These are phyloP conservation scores for Pecoramyces ruminantium DNA, from an alignment of 192 early-diverging fungal species.

Conservation along the genomic window DNA sequence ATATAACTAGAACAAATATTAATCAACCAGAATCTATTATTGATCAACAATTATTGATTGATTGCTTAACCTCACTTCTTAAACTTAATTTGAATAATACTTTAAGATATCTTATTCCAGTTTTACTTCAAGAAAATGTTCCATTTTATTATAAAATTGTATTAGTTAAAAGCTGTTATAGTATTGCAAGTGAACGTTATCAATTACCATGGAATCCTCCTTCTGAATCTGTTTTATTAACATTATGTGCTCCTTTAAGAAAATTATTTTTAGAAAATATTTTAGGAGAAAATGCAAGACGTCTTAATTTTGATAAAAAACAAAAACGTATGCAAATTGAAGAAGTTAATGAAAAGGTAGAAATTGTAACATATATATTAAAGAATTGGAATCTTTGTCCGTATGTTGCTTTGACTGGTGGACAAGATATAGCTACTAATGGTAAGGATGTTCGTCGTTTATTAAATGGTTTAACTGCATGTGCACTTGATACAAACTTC, in stretches of 20 bases:
- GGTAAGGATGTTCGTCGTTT: constrained; percentile 57
- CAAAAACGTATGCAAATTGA: constrained; percentile 13
- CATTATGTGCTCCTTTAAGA: constrained; percentile 39
- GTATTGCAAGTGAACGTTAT: constrained; percentile 39
- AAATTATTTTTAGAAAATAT: constrained; percentile 41
- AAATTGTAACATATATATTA: constrained; percentile 62
- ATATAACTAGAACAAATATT: constrained; percentile 21
- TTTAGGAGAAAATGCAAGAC: neutral
- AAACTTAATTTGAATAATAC: constrained; percentile 59
- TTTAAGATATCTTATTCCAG: constrained; percentile 50
- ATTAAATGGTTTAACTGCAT: constrained; percentile 54
- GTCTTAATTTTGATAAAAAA: constrained; percentile 5
- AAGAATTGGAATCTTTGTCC: constrained; percentile 61
- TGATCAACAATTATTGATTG: constrained; percentile 62
- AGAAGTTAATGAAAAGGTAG: constrained; percentile 50
- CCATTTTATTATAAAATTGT: constrained; percentile 65
- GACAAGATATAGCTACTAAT: constrained; percentile 40
- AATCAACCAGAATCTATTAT: constrained; percentile 31
- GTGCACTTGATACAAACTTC: constrained; percentile 51
- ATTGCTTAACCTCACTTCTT: constrained; percentile 59
- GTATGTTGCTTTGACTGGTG: constrained; percentile 48
- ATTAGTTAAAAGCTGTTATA: constrained; percentile 56
- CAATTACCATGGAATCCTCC: constrained; percentile 53
- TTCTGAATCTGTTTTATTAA: constrained; percentile 28
- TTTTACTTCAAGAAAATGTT: constrained; percentile 45